These are phyloP conservation scores for Luffa aegyptiaca DNA, from an alignment of 306 rosid genomes.

Conservation along the genomic window DNA sequence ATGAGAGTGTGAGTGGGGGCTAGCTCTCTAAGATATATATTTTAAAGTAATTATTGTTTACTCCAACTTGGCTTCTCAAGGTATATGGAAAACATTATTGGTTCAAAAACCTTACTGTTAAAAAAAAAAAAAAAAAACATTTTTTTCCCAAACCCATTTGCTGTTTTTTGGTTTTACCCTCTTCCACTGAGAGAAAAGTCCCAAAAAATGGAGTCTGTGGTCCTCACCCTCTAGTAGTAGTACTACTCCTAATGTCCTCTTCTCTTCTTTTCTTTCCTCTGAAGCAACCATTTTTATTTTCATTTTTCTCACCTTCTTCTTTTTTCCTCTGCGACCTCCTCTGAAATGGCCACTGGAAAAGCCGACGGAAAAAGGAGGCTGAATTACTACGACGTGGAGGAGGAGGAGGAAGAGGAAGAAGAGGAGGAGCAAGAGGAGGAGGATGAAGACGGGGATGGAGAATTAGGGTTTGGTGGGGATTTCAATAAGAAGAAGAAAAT, in stretches of 20 bases:
- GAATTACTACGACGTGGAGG: constrained; percentile 21
- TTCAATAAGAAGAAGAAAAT: constrained; percentile 37
- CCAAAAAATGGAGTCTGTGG: background rate
- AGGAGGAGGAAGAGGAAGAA: background rate
- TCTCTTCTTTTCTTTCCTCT: background rate
- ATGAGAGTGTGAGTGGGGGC: background rate
- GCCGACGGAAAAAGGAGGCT: constrained; percentile 37
- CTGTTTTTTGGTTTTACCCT: background rate
- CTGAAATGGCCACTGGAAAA: background rate
- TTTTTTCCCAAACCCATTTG: background rate
- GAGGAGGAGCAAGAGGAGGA: constrained; percentile 25
- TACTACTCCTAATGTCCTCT: background rate
- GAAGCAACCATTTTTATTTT: background rate
- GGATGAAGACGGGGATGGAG: constrained; percentile 20
- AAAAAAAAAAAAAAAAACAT: background rate
- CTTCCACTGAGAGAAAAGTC: background rate
- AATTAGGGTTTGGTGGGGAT: constrained; percentile 32
- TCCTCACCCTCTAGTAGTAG: background rate
- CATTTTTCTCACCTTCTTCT: too few relatives aligned
- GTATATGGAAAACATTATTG: background rate
- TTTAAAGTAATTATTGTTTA: background rate
- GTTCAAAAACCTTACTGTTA: background rate
- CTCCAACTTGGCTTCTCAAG: background rate
- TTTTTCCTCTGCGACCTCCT: background rate
- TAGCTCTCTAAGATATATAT: background rate